Evolutionary conservation across 2,329 filamentous ascomycete species (phyloP), one percentile per base, ranked within the genome.

Genomic region (Arthrinium puccinioides): DNA sequence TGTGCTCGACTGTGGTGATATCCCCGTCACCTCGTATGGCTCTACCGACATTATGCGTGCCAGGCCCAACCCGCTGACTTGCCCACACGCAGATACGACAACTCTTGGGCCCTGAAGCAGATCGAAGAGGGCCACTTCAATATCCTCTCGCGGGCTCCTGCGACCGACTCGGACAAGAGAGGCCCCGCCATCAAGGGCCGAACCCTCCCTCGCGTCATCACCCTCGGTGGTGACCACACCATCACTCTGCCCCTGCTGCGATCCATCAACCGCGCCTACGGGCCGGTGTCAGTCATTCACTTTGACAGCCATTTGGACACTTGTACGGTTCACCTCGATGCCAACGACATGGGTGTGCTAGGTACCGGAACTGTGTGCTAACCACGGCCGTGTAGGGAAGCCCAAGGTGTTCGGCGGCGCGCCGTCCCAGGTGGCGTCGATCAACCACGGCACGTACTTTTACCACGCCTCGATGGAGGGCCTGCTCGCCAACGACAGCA

Each of bases 361-460:
- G n/a, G n/a, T n/a, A 19, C 3, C 10, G 20, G 38, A 7, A 37
- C 9, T 7, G 13, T 63, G 51, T 4, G 72, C 44, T 7, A n/a
- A n/a, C n/a, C n/a, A n/a, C 15, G 21, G 16, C n/a, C 7, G 73
- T 45, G 71, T 72, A 52, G 86, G 85, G 85, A 78, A 76, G 41
- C 87, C 87, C 29, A 90, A 90, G 57, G 87, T 92, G 19, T 94
- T 94, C 50, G 87, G 87, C 37, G 87, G 86, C 21, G 80, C 84
- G 0, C 86, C 87, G 0, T 84, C 77, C 20, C 74, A 88, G 43
- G 76, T 80, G 26, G 86, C 87, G 15, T 72, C 72, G 45, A 81
- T 94, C 64, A 94, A 92, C 63, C 85, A 92, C 63, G 87, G 87
- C 28, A 92, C 86, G 2, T 92, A 92, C 66, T 94, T 94, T 64